A percentile compares a stretch with the other conserved stretches of the same genome.
Conservation (phyloP, 306 rosid species). For the Acacia acuminata region DNA sequence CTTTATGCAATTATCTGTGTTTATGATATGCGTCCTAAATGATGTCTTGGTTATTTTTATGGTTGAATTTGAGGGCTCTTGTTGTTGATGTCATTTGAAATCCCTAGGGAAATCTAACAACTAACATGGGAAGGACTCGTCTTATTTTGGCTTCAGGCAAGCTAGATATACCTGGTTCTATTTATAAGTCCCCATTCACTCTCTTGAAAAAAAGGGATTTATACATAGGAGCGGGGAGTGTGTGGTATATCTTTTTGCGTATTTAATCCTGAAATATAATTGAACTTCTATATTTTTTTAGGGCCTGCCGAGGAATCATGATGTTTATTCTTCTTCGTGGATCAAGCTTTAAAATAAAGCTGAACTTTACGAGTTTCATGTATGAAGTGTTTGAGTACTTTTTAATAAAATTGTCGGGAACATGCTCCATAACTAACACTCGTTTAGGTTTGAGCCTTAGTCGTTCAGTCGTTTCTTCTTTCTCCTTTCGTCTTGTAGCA, state of each 20-base stretch:
- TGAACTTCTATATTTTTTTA: neutral
- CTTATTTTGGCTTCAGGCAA: neutral
- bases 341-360: neutral
- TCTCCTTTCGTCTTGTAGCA: neutral
- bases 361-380: neutral
- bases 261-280: conserved; percentile 7
- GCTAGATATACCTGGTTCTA: neutral
- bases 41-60: neutral
- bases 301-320: conserved; percentile 6
- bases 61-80: neutral
- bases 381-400: neutral
- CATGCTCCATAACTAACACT: too few relatives aligned
- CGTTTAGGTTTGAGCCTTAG: too few relatives aligned
- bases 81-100: neutral
- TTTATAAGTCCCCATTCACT: too few relatives aligned
- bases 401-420: too few relatives aligned
- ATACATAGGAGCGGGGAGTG: too few relatives aligned
- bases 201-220: too few relatives aligned
- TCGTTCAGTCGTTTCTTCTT: too few relatives aligned
- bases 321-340: conserved; percentile 9
- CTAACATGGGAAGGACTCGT: too few relatives aligned
- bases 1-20: neutral
- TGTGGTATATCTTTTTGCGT: neutral
- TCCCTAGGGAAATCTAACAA: neutral
- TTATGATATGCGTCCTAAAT: neutral